Conservation (phyloP, 179 eudicot species). For the Patellifolia procumbens region DNA sequence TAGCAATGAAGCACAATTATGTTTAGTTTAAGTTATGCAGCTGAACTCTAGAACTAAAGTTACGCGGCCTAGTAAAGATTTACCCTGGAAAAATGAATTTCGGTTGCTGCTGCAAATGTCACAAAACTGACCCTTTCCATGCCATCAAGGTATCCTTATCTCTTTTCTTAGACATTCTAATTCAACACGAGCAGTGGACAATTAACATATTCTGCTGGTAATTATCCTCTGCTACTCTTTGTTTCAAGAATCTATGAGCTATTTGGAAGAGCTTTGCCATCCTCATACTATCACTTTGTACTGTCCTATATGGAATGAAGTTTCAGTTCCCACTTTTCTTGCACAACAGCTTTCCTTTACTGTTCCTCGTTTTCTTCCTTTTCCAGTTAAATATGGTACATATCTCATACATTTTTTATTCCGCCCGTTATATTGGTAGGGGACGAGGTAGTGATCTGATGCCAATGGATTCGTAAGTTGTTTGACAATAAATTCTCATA, state of each 20-base stretch:
- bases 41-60: no score
- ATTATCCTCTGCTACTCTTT: neutral
- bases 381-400: slow-evolving; percentile 82
- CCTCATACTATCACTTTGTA: slow-evolving; percentile 55
- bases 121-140: slow-evolving; percentile 57
- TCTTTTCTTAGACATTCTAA: neutral
- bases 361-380: slow-evolving; percentile 75
- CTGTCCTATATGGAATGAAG: slow-evolving; percentile 76
- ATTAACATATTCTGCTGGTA: no score
- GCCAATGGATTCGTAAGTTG: no score
- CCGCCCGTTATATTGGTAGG: no score
- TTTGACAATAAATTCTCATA: no score
- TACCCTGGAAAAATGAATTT: slow-evolving; percentile 54
- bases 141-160: slow-evolving; percentile 55
- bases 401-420: neutral
- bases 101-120: slow-evolving; percentile 63
- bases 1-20: no score
- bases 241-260: neutral
- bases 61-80: slow-evolving; percentile 71
- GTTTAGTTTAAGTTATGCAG: no score
- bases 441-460: no score
- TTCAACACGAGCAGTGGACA: no score
- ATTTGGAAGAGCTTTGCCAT: slow-evolving; percentile 71
- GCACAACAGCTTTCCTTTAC: slow-evolving; percentile 63
- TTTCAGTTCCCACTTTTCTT: slow-evolving; percentile 77